Evolutionary conservation across 2,329 filamentous ascomycete genomes (phyloP).

Genomic region (Gnomoniopsis sp.): DNA sequence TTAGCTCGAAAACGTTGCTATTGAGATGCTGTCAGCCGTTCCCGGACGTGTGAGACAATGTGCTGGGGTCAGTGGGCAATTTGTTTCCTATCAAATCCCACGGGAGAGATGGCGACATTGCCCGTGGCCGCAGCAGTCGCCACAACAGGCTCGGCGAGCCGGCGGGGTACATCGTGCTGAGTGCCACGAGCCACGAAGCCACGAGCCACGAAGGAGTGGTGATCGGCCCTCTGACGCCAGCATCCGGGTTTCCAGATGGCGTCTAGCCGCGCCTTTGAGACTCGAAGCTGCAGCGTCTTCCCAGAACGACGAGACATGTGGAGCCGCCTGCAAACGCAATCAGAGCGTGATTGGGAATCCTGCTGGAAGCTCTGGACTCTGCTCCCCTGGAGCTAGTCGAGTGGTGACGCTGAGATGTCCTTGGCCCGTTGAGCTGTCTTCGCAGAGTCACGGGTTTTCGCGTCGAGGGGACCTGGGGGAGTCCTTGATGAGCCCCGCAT

Average conservation of each 20-base stretch:
- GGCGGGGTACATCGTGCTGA: background rate
- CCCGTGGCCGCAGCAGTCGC: too few species aligned
- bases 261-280: background rate
- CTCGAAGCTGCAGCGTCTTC: background rate
- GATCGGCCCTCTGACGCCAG: background rate
- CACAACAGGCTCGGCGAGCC: background rate
- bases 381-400: background rate
- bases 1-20: background rate
- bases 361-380: too few species aligned
- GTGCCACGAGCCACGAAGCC: background rate
- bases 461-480: constrained; percentile 7
- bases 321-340: too few species aligned
- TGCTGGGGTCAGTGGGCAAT: background rate
- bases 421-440: background rate
- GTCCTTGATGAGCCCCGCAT: background rate
- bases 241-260: background rate
- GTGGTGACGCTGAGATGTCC: constrained; percentile 11
- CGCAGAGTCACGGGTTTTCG: constrained; percentile 14
- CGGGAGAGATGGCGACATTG: background rate
- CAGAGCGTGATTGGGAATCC: too few species aligned
- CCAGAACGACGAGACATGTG: too few species aligned
- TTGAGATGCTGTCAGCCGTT: background rate
- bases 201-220: background rate
- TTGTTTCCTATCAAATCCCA: background rate
- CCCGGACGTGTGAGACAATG: background rate